These are phyloP conservation scores for Populus tomentosa DNA, from an alignment of 441 rosid species.

Conservation along the genomic window DNA sequence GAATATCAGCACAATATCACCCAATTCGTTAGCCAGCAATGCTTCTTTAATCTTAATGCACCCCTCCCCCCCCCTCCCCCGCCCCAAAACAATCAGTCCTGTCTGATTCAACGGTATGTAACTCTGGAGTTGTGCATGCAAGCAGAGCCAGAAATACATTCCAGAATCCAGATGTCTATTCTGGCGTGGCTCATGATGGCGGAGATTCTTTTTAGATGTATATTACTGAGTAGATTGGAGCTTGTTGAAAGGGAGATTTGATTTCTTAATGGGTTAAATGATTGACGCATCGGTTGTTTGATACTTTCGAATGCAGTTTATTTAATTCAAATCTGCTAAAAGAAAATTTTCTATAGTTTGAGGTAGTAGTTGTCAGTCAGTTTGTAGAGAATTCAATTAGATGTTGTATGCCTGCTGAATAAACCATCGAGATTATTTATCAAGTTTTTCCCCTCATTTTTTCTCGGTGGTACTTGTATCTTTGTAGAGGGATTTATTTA, in stretches of 20 bases:
- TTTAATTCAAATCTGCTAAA: conserved; percentile 1
- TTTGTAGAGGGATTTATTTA: too few species aligned
- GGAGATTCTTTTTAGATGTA: conserved; percentile 32
- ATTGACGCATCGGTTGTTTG: conserved; percentile 23
- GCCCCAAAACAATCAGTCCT: conserved; percentile 9
- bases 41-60: conserved; percentile 1
- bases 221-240: conserved; percentile 23
- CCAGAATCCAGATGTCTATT: conserved; percentile 7
- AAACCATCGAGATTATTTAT: neutral
- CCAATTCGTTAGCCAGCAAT: conserved; percentile 35
- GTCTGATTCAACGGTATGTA: conserved; percentile 18
- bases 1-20: conserved; percentile 52
- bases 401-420: neutral
- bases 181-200: conserved; percentile 21
- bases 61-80: neutral
- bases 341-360: conserved; percentile 13
- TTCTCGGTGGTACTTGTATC: too few species aligned
- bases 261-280: conserved; percentile 18
- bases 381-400: neutral
- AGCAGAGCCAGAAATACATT: conserved; percentile 19
- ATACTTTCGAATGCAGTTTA: conserved; percentile 1
- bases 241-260: conserved; percentile 20
- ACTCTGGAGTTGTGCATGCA: conserved; percentile 12
- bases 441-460: neutral
- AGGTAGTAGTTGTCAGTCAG: neutral